phyloP scores from a whole-genome alignment of 2,329 filamentous ascomycete genomes.

The Arthrobotrys entomopaga region DNA sequence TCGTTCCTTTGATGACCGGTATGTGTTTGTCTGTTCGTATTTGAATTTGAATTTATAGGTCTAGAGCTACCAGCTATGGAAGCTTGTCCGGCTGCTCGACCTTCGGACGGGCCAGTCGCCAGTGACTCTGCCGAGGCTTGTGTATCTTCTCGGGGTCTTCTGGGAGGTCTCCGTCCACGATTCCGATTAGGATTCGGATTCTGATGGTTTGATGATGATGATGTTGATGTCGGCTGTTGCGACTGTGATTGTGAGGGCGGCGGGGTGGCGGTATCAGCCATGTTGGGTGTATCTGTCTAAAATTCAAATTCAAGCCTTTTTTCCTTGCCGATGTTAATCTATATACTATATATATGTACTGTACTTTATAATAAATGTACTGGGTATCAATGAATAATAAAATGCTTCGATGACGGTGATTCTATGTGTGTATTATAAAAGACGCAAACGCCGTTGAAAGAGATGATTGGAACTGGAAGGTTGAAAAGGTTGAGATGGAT shows the following conservation, averaged over 20 bases:
- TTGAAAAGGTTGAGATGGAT: slow-evolving; percentile 1
- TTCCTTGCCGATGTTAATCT: background rate
- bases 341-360: background rate
- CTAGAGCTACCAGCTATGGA: slow-evolving; percentile 18
- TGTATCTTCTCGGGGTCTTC: slow-evolving; percentile 37
- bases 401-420: too few relatives aligned
- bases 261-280: slow-evolving; percentile 24
- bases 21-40: slow-evolving; percentile 6
- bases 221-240: slow-evolving; percentile 13
- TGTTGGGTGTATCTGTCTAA: slow-evolving; percentile 28
- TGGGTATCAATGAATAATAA: background rate
- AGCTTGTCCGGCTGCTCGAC: slow-evolving; percentile 7
- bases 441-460: too few relatives aligned
- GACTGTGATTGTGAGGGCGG: slow-evolving; percentile 12
- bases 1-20: slow-evolving; percentile 35
- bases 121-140: slow-evolving; percentile 37
- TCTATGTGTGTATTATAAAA: too few relatives aligned
- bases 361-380: too few relatives aligned
- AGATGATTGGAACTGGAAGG: background rate
- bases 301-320: background rate
- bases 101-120: slow-evolving; percentile 28
- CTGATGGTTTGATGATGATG: background rate
- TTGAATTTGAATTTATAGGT: slow-evolving; percentile 6
- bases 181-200: slow-evolving; percentile 32
- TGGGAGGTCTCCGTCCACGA: slow-evolving; percentile 28